These are phyloP conservation scores for Wickerhamomyces sp. DNA, from an alignment of 1,139 yeast genomes.

Conservation along the genomic window DNA sequence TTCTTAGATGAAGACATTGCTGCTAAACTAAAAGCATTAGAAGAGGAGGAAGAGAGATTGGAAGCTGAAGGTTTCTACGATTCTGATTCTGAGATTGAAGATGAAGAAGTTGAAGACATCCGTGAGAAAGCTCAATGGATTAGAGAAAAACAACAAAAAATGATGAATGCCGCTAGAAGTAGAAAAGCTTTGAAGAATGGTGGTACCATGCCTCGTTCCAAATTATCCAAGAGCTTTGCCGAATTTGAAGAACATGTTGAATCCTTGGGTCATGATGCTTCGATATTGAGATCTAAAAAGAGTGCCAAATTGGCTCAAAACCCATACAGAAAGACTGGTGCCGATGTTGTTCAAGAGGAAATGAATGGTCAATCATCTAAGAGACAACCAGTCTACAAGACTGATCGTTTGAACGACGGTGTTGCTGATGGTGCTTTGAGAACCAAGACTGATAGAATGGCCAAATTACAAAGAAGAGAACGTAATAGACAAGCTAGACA, in stretches of 20 bases:
- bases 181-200: slow-evolving; percentile 85
- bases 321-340: slow-evolving; percentile 55
- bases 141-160: slow-evolving; percentile 88
- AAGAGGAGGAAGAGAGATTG: slow-evolving; percentile 93
- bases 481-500: slow-evolving; percentile 89
- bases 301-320: slow-evolving; percentile 34
- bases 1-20: slow-evolving; percentile 95
- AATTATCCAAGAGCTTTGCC: slow-evolving; percentile 66
- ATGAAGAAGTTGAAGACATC: slow-evolving; percentile 66
- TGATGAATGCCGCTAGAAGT: slow-evolving; percentile 84
- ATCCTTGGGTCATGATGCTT: slow-evolving; percentile 82
- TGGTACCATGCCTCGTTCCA: slow-evolving; percentile 91
- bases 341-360: slow-evolving; percentile 66
- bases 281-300: slow-evolving; percentile 49
- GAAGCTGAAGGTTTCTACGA: slow-evolving; percentile 95
- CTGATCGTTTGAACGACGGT: slow-evolving; percentile 85
- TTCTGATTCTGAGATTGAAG: slow-evolving; percentile 72
- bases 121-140: slow-evolving; percentile 92
- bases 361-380: slow-evolving; percentile 30
- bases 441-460: slow-evolving; percentile 81
- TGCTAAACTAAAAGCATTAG: slow-evolving; percentile 87
- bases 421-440: slow-evolving; percentile 77
- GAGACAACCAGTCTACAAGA: slow-evolving; percentile 41
- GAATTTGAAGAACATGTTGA: slow-evolving; percentile 89
- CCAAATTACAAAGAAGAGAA: slow-evolving; percentile 86